These are phyloP conservation scores for Heracleum sosnowskyi DNA, from an alignment of 129 eudicot genomes.

Conservation along the genomic window DNA sequence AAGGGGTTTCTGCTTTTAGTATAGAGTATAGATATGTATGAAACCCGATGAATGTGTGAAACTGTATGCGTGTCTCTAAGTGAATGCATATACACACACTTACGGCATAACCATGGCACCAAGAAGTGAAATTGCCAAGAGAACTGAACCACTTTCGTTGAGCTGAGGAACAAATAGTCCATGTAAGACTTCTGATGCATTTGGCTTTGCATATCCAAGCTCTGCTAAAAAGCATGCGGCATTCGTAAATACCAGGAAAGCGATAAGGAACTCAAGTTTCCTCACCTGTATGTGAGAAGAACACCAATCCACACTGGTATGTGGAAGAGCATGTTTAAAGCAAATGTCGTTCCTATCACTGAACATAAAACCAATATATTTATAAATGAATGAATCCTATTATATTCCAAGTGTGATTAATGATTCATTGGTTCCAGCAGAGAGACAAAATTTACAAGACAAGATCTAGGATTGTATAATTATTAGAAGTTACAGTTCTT, in stretches of 20 bases:
- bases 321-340: slow-evolving; percentile 81
- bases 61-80: no score
- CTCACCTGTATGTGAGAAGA: slow-evolving; percentile 89
- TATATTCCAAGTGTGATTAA: no score
- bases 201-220: slow-evolving; percentile 83
- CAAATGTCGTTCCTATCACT: slow-evolving; percentile 98
- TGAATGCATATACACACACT: slow-evolving; percentile 21
- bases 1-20: no score
- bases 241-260: slow-evolving; percentile 74
- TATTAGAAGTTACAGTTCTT: background rate
- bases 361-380: slow-evolving; percentile 7
- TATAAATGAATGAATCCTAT: background rate
- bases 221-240: slow-evolving; percentile 86
- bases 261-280: slow-evolving; percentile 83
- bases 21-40: no score
- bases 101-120: slow-evolving; percentile 99
- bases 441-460: no score
- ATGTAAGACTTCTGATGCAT: slow-evolving; percentile 66
- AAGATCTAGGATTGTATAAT: background rate
- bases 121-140: slow-evolving; percentile 89
- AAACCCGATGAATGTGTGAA: no score
- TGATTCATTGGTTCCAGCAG: no score
- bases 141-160: slow-evolving; percentile 72
- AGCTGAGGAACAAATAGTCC: slow-evolving; percentile 96
- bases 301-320: slow-evolving; percentile 95